Evolutionary conservation across 2,329 filamentous ascomycete species (phyloP), one percentile per base, ranked within the genome.

Genomic region (Lizonia empirigonia): DNA sequence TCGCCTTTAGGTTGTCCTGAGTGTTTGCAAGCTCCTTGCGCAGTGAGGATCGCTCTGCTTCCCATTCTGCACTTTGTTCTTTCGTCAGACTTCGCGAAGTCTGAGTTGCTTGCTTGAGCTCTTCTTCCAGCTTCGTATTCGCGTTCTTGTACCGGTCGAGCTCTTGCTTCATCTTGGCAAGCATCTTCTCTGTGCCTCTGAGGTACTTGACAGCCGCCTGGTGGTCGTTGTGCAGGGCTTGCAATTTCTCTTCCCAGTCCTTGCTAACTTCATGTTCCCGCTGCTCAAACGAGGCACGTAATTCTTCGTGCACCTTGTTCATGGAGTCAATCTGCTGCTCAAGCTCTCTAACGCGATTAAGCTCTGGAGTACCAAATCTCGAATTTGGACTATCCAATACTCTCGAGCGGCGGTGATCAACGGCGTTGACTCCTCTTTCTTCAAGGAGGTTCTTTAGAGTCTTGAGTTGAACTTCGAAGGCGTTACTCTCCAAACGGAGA

Each of bases 161-260:
- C 76, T 99, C 94, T 67, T 97, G 91, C 78, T 97, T 97, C 82
- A 99, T 93, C 74, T 95, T 93, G 75, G 94, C 92, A 39, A 99
- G 84, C 91, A 99, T 97, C 82, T 97, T 97, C 76, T 99, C 94
- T 1, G 94, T 97, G 51, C 94, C 94, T 75, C 96, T 95, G 62
- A 99, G 90, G 68, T 99, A 99, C 74, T 97, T 94, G 40, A 97
- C 92, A 13, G 94, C 93, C 33, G 94, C 96, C 74, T 97, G 91
- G 71, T 99, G 97, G 72, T 99, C 94, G 70, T 92, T 96, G 75
- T 97, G 92, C 24, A 99, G 85, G 69, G 96, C 92, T 52, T 90
- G 85, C 44, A 99, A 82, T 74, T 97, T 97, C 71, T 97, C 92
- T 56, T 92, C 89, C 76, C 96, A 97, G 37, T 89, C 84, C 47